A percentile compares a stretch with the other conserved stretches of the same genome.
Conservation (phyloP, 257 asterid genomes). For the Solanum arcanum region DNA sequence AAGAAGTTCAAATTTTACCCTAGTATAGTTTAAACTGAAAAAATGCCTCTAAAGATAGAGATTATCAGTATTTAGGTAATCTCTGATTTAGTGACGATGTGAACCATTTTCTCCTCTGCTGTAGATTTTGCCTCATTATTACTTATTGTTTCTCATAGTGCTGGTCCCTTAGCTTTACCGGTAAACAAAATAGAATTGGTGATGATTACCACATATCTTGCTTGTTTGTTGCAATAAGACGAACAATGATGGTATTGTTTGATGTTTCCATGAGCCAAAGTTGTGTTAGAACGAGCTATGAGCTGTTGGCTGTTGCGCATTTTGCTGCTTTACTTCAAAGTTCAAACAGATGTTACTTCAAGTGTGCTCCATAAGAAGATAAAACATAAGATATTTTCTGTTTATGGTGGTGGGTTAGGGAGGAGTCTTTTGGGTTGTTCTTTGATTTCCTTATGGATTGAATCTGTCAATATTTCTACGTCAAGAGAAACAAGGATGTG, state of each 20-base stretch:
- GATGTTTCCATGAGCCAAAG: background rate
- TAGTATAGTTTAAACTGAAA: background rate
- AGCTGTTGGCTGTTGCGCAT: background rate
- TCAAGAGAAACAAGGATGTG: background rate
- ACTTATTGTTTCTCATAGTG: background rate
- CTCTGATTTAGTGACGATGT: background rate
- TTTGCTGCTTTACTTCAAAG: background rate
- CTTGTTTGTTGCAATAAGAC: background rate
- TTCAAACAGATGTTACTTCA: background rate
- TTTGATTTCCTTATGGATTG: background rate
- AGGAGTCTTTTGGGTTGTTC: background rate
- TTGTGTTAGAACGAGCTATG: background rate
- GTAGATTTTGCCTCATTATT: background rate
- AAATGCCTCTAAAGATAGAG: background rate
- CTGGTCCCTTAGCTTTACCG: background rate
- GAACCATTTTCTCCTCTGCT: background rate
- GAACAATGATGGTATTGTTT: background rate
- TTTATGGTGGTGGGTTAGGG: background rate
- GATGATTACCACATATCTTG: background rate
- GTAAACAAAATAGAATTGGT: background rate
- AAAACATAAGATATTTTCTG: background rate
- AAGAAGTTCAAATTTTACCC: background rate
- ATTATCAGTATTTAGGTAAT: accelerated
- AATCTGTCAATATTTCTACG: background rate
- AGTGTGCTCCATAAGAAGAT: background rate